Evolutionary conservation across 768 basidiomycete genomes (phyloP).

Genomic region (Leucosporidium scottii): DNA sequence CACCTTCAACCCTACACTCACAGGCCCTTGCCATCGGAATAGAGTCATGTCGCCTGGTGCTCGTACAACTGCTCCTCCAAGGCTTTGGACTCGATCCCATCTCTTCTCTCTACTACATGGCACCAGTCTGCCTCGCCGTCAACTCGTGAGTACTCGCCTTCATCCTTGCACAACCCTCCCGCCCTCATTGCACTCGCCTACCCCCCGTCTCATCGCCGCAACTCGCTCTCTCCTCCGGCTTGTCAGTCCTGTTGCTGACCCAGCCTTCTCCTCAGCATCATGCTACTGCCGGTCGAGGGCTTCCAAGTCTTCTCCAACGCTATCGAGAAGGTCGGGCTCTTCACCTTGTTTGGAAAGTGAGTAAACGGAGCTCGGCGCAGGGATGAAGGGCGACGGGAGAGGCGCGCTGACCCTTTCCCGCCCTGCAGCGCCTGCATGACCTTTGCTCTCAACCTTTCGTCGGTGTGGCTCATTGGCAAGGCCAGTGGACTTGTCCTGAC

Average conservation of each 20-base stretch:
- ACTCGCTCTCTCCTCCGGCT: too few species aligned
- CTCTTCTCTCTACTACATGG: constrained; percentile 21
- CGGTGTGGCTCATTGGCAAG: constrained; percentile 88
- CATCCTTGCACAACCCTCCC: too few species aligned
- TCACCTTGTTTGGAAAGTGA: constrained; percentile 39
- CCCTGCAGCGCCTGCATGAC: constrained; percentile 76
- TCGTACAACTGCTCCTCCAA: constrained; percentile 90
- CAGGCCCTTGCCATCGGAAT: constrained; percentile 50
- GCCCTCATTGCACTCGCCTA: too few species aligned
- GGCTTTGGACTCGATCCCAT: constrained; percentile 66
- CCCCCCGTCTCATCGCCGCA: too few species aligned
- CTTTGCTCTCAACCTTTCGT: constrained; percentile 84
- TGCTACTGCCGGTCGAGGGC: constrained; percentile 87
- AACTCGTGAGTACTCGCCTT: constrained; percentile 53
- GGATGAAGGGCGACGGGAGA: background rate
- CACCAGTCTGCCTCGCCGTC: constrained; percentile 68
- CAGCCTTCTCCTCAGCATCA: constrained; percentile 36
- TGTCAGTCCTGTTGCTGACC: too few species aligned
- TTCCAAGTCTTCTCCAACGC: constrained; percentile 72
- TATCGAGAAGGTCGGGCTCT: constrained; percentile 49
- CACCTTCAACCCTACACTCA: background rate
- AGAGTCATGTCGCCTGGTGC: constrained; percentile 85
- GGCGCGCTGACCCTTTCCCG: constrained; percentile 32
- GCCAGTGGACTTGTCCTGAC: constrained; percentile 84
- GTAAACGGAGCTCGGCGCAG: background rate